phyloP scores from a whole-genome alignment of 2,329 filamentous ascomycete genomes.

The Xylariaceae sp. region DNA sequence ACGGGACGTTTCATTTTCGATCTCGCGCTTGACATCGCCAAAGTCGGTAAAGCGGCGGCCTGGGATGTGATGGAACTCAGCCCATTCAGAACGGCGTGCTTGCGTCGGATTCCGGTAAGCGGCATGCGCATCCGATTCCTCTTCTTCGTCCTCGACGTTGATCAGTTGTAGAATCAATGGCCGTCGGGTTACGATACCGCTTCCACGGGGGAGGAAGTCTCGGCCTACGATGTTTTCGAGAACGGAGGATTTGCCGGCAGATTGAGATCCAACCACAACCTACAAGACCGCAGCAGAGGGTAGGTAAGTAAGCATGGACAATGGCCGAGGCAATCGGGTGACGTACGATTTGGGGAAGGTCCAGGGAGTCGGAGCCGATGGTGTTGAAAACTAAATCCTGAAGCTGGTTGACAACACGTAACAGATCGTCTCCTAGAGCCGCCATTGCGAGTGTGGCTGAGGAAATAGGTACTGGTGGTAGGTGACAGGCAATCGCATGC shows the following conservation, averaged over 20 bases:
- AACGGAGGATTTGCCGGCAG: slow-evolving; percentile 95
- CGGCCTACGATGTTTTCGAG: slow-evolving; percentile 98
- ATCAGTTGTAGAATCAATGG: slow-evolving; percentile 97
- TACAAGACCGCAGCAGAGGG: slow-evolving; percentile 34
- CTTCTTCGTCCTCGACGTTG: slow-evolving; percentile 79
- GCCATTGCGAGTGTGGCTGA: slow-evolving; percentile 57
- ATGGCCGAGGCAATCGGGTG: slow-evolving; percentile 1
- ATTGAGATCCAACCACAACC: slow-evolving; percentile 98
- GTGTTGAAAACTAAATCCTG: slow-evolving; percentile 99
- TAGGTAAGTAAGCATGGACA: slow-evolving; percentile 11
- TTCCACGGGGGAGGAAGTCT: slow-evolving; percentile 93
- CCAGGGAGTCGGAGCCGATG: slow-evolving; percentile 96
- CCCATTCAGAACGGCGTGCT: slow-evolving; percentile 67
- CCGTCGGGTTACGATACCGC: slow-evolving; percentile 90
- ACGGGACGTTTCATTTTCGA: slow-evolving; percentile 91
- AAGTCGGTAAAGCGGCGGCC: slow-evolving; percentile 89
- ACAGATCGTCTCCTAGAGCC: slow-evolving; percentile 89
- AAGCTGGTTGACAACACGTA: slow-evolving; percentile 94
- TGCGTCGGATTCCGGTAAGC: slow-evolving; percentile 75
- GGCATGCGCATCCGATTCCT: slow-evolving; percentile 57
- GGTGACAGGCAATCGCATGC: too few species aligned
- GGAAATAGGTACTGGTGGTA: background rate
- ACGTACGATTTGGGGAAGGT: slow-evolving; percentile 94
- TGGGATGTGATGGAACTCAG: slow-evolving; percentile 92
- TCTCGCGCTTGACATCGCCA: slow-evolving; percentile 87